Conservation (phyloP, 108 stramenopile species). For the Pseudonitzschia multiseries region DNA sequence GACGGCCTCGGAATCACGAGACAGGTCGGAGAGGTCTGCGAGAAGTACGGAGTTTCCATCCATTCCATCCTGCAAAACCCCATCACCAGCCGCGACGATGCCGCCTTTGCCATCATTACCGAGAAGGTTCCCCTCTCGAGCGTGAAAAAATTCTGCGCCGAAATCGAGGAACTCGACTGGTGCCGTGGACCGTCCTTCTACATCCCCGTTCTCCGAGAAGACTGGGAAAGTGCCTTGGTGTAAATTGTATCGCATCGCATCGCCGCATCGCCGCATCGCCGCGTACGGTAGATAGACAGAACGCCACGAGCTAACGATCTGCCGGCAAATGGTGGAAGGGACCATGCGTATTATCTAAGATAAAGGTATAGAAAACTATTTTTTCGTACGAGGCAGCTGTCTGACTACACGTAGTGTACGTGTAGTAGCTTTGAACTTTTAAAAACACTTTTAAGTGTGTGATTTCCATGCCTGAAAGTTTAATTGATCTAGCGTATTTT, state of each 20-base stretch:
- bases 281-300: no score
- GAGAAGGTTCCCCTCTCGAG: constrained; percentile 70
- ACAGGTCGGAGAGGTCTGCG: constrained; percentile 82
- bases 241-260: background rate
- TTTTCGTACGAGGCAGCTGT: background rate
- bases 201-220: constrained; percentile 82
- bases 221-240: constrained; percentile 51
- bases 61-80: constrained; percentile 89
- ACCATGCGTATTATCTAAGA: background rate
- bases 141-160: constrained; percentile 66
- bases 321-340: background rate
- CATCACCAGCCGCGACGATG: constrained; percentile 62
- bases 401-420: no score
- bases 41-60: constrained; percentile 80
- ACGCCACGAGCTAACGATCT: no score
- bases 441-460: no score
- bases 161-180: constrained; percentile 81
- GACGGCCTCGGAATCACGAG: constrained; percentile 80
- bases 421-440: no score
- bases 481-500: no score
- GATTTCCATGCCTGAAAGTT: no score
- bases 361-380: background rate
- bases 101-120: constrained; percentile 84
- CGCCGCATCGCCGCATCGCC: no score
- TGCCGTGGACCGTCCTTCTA: constrained; percentile 79